These are phyloP conservation scores for Coelastrella sp. DNA, from an alignment of 139 green algal species.

Conservation along the genomic window DNA sequence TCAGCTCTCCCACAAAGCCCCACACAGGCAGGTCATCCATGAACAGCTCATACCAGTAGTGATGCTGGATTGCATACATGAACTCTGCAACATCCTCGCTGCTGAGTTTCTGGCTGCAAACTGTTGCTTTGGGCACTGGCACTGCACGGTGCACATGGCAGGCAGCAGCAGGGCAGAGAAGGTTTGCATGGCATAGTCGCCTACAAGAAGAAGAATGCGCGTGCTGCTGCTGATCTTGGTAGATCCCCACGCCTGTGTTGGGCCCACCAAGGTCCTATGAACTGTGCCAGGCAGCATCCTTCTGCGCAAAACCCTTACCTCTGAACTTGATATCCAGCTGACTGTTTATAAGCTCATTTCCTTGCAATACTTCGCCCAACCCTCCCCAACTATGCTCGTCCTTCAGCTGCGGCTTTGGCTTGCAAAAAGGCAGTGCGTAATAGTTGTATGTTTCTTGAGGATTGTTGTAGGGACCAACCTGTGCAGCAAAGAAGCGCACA, in stretches of 20 bases:
- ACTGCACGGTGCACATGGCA: constrained; percentile 11
- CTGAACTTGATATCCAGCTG: constrained; percentile 91
- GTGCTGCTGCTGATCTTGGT: not conserved
- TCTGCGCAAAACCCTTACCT: constrained; percentile 50
- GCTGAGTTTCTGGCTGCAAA: constrained; percentile 82
- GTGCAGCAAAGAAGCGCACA: not conserved
- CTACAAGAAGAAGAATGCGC: too few relatives aligned
- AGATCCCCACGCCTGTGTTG: not conserved
- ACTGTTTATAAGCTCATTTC: constrained; percentile 96
- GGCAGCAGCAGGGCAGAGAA: not conserved
- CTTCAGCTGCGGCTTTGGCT: constrained; percentile 61
- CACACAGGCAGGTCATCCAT: constrained; percentile 95
- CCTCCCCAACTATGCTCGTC: constrained; percentile 92
- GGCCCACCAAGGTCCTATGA: not conserved
- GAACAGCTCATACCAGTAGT: constrained; percentile 94
- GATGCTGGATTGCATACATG: constrained; percentile 45
- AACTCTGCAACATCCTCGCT: constrained; percentile 77
- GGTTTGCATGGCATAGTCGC: too few relatives aligned
- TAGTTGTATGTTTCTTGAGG: constrained; percentile 99
- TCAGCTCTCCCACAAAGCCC: constrained; percentile 90
- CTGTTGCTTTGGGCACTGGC: constrained; percentile 75
- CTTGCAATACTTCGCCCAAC: constrained; percentile 95
- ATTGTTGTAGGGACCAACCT: constrained; percentile 96
- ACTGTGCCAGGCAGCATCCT: not conserved
- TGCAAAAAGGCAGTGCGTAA: constrained; percentile 95